A percentile compares a stretch with the other conserved stretches of the same genome.
Conservation (phyloP, 1,284 basidiomycete genomes). For the Pyrrhoderma noxium region DNA sequence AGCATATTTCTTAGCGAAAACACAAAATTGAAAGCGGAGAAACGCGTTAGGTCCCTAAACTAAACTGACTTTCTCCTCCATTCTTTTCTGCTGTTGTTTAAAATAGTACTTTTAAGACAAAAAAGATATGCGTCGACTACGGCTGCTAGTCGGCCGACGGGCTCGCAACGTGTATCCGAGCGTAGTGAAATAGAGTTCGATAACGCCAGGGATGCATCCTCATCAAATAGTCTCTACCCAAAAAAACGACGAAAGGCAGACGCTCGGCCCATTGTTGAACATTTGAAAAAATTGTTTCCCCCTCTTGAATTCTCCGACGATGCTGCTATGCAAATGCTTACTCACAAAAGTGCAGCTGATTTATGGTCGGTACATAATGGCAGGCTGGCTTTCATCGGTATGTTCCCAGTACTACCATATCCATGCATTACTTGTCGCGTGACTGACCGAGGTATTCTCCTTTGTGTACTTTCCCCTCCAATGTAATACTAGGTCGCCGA, state of each 20-base stretch:
- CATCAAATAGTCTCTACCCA: slow-evolving; percentile 4
- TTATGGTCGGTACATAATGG: slow-evolving; percentile 62
- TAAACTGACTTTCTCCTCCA: too few species aligned
- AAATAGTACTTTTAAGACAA: too few species aligned
- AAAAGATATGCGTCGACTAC: slow-evolving; percentile 9
- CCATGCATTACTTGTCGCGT: too few species aligned
- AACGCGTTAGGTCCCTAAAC: too few species aligned
- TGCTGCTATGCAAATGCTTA: slow-evolving; percentile 62
- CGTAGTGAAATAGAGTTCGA: slow-evolving; percentile 4
- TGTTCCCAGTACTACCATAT: slow-evolving; percentile 17
- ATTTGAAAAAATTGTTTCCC: slow-evolving; percentile 56
- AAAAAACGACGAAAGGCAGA: slow-evolving; percentile 12
- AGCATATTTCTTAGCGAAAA: not conserved
- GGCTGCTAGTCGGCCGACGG: slow-evolving; percentile 1
- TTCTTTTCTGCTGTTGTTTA: too few species aligned
- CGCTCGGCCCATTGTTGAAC: slow-evolving; percentile 34
- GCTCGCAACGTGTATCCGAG: not conserved
- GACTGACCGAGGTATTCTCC: not conserved
- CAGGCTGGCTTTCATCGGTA: slow-evolving; percentile 63
- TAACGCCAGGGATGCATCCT: not conserved
- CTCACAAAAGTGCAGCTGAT: slow-evolving; percentile 63
- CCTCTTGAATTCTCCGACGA: slow-evolving; percentile 63
- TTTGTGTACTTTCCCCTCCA: not conserved
- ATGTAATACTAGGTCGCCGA: slow-evolving; percentile 48
- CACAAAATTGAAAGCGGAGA: not conserved